Evolutionary conservation across 2,329 filamentous ascomycete genomes (phyloP), one percentile per base, ranked within the genome.

Genomic region (Apiospora sp.): DNA sequence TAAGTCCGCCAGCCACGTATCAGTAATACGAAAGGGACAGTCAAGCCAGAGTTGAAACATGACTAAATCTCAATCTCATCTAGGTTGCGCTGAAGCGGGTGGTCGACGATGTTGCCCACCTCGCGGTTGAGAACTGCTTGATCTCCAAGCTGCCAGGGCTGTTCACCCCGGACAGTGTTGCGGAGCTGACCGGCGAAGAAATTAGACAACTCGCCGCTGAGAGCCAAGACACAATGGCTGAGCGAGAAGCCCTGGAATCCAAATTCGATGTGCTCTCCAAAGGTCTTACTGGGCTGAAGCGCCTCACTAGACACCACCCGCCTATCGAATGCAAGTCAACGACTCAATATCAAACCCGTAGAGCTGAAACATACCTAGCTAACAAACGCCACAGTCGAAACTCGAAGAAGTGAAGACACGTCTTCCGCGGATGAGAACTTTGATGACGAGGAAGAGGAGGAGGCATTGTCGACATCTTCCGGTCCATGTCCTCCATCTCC

Each of bases 81-180:
- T 69, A 82, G 76, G 77, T 80, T 5, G 76, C 77, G 2, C 51
- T 80, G 49, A 77, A 78, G 54, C 73, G 71, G n/a, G 72, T 77
- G 37, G 67, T 80, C 12, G 79, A 81, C 68, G 76, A 80, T 44
- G 58, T 81, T 41, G 72, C 73, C 41, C 69, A 75, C 2, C 72
- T 78, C 0, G 79, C 74, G 6, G 72, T 81, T 43, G 79, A 81
- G 67, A 69, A 71, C 24, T 76, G 75, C 49, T 73, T 80, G 41
- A 43, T 80, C 8, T 34, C 67, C 7, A 74, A 75, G 37, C 75
- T 80, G 13, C 71, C 76, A 1, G 46, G 54, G 0, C 72, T 78
- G 6, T 77, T 80, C 68, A 74, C 71, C 1, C 75, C 78, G 0
- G 76, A 77, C 5, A 72, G 41, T n/a, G 73, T 79, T 3, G 74